A percentile compares a stretch with the other conserved stretches of the same genome.
These are phyloP conservation scores for Alternaria atra DNA, from an alignment of 2,329 filamentous ascomycete genomes.

Conservation along the genomic window DNA sequence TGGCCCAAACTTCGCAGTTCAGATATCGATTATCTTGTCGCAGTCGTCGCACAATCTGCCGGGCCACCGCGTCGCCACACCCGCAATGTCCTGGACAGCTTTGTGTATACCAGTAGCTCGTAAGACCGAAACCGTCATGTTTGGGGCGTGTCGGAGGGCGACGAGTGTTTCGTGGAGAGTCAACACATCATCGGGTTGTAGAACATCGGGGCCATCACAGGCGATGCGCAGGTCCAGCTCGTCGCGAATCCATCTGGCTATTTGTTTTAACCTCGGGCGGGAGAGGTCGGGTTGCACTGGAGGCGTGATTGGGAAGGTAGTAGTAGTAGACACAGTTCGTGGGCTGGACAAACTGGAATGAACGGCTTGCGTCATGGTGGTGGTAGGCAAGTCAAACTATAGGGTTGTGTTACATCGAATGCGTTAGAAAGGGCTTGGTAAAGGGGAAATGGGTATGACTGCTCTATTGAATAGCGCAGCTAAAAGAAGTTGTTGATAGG, in stretches of 20 bases:
- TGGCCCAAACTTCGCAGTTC: constrained; percentile 51
- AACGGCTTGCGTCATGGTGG: neutral
- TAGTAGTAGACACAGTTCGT: constrained; percentile 6
- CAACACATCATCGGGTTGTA: constrained; percentile 56
- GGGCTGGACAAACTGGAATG: neutral
- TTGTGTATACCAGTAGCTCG: constrained; percentile 58
- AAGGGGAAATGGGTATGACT: neutral
- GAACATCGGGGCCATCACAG: constrained; percentile 54
- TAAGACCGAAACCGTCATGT: constrained; percentile 47
- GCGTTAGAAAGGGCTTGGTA: neutral
- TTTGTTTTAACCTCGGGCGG: constrained; percentile 44
- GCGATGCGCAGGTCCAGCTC: constrained; percentile 58
- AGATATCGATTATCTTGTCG: constrained; percentile 53
- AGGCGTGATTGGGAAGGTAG: constrained; percentile 8
- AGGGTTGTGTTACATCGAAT: neutral
- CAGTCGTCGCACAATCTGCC: constrained; percentile 55
- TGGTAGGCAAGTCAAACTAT: neutral
- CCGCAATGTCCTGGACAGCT: constrained; percentile 55
- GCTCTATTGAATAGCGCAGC: neutral
- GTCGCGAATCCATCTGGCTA: constrained; percentile 58
- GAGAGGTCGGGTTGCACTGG: constrained; percentile 30
- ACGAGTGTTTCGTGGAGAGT: constrained; percentile 55
- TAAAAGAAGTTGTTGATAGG: neutral
- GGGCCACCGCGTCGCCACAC: constrained; percentile 59
- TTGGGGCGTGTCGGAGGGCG: constrained; percentile 28